These are phyloP conservation scores for Mycena olivaceomarginata DNA, from an alignment of 768 basidiomycete genomes.

Conservation along the genomic window DNA sequence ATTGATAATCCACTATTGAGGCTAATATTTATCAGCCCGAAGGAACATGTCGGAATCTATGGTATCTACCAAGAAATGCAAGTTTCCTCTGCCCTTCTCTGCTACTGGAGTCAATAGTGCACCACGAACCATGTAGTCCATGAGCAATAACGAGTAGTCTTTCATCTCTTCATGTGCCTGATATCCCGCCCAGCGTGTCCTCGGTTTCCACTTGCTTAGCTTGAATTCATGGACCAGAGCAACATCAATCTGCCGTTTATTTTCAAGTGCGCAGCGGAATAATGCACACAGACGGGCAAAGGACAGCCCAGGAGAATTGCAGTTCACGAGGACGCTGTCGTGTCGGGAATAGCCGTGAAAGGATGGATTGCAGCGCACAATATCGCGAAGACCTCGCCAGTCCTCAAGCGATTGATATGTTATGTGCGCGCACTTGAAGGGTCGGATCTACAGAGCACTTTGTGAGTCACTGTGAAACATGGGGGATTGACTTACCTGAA, in stretches of 20 bases:
- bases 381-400: constrained; percentile 38
- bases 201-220: neutral
- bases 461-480: neutral
- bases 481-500: neutral
- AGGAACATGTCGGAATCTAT: too few species aligned
- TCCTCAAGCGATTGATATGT: constrained; percentile 42
- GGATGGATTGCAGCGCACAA: constrained; percentile 34
- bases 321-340: constrained; percentile 34
- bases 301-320: neutral
- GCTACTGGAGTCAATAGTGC: too few species aligned
- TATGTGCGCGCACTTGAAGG: constrained; percentile 28
- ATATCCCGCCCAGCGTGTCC: neutral
- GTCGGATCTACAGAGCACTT: neutral
- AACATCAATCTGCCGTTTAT: neutral
- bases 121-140: too few species aligned
- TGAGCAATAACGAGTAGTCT: too few species aligned
- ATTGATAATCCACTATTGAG: too few species aligned
- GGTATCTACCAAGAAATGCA: too few species aligned
- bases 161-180: neutral
- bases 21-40: too few species aligned
- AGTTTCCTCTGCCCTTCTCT: too few species aligned
- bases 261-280: constrained; percentile 9
- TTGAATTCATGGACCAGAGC: neutral
- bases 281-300: neutral
- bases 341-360: constrained; percentile 27